Percentiles rank a stretch among this genome's conserved stretches.
Evolutionary conservation across 768 basidiomycete genomes (phyloP).

Genomic region (Multifurca ochricompacta): DNA sequence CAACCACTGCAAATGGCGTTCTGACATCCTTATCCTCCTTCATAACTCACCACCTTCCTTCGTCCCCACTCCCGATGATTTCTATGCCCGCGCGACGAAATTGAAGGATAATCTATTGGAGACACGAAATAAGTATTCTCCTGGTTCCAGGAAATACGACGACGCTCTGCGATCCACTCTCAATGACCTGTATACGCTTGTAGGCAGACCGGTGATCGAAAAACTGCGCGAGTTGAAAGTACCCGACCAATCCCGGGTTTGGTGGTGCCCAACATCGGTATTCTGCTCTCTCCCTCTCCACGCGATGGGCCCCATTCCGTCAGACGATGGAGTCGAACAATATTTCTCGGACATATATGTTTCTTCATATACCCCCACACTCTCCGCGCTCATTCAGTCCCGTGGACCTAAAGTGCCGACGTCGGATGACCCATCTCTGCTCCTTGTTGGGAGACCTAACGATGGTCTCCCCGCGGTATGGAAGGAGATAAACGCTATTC

Average conservation of each 20-base stretch:
- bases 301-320: slow-evolving; percentile 6
- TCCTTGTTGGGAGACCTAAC: not conserved
- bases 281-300: slow-evolving; percentile 8
- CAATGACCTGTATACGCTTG: not conserved
- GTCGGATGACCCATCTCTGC: not conserved
- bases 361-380: too few species aligned
- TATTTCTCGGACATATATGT: too few species aligned
- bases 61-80: not conserved
- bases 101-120: not conserved
- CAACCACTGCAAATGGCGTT: not conserved
- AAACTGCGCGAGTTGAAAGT: too few species aligned
- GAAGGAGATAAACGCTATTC: not conserved
- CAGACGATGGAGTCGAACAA: too few species aligned
- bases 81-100: not conserved
- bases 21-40: slow-evolving; percentile 1
- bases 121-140: not conserved
- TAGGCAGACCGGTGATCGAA: not conserved
- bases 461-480: not conserved
- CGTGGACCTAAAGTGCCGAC: not conserved
- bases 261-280: too few species aligned
- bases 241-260: too few species aligned
- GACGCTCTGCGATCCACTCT: not conserved
- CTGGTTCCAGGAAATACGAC: not conserved
- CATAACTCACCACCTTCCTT: not conserved
- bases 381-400: slow-evolving; percentile 1